Evolutionary conservation across 768 basidiomycete genomes (phyloP).

Genomic region (Podaxis mareebaensis): DNA sequence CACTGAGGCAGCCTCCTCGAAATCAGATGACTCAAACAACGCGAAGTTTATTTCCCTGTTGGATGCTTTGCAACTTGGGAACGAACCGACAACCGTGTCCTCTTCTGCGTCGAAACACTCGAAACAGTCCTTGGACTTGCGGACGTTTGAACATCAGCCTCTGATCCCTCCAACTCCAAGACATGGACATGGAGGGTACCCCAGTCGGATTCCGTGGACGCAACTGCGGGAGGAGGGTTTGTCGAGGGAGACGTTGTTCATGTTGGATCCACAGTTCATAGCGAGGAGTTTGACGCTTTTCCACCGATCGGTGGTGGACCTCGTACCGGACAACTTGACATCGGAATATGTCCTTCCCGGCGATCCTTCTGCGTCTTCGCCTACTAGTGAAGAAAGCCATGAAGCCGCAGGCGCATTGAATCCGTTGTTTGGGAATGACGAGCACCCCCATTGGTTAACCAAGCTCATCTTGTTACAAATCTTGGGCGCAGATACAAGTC

Average conservation of each 20-base stretch:
- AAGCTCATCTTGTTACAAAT: conserved; percentile 71
- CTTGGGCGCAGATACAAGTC: conserved; percentile 54
- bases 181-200: conserved; percentile 2
- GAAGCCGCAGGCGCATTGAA: conserved; percentile 15
- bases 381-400: background rate
- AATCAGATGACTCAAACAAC: conserved; percentile 40
- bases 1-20: conserved; percentile 37
- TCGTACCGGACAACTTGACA: conserved; percentile 54
- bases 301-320: conserved; percentile 54
- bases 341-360: conserved; percentile 41
- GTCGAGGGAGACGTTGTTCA: conserved; percentile 62
- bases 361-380: conserved; percentile 22
- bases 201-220: conserved; percentile 43
- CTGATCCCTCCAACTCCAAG: conserved; percentile 20
- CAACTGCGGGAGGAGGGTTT: conserved; percentile 66
- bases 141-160: conserved; percentile 27
- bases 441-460: conserved; percentile 81
- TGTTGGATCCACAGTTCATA: conserved; percentile 60
- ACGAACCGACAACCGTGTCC: conserved; percentile 15
- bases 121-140: conserved; percentile 23
- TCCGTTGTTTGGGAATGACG: conserved; percentile 66
- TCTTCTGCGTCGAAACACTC: conserved; percentile 9
- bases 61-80: conserved; percentile 35
- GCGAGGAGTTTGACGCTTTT: conserved; percentile 65
- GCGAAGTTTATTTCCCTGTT: conserved; percentile 42